Evolutionary conservation across 352 stramenopile species (phyloP), one percentile per base, ranked within the genome.

Genomic region (Pythium guiyangense): DNA sequence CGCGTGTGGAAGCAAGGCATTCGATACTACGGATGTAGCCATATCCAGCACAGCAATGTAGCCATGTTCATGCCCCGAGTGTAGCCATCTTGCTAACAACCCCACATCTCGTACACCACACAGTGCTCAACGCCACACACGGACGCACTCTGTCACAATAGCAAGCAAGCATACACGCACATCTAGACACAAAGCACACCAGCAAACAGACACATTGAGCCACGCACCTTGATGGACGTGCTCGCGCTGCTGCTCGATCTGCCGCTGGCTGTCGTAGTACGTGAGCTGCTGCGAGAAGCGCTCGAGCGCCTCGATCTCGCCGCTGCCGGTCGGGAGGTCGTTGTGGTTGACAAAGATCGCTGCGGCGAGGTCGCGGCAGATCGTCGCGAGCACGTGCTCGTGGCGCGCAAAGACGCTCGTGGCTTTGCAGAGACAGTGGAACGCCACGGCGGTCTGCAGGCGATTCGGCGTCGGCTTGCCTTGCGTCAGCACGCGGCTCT

Each of bases 341-440:
- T 77, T 59, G 18, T 74, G 64, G 35, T 82, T 72, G 40, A 74
- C 63, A 52, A 85, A 92, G 49, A 92, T 84, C 2, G 79, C 79
- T 6, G 67, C 67, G 2, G 69, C 70, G 8, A 92, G 69, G 49
- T 87, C 80, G 1, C 62, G 59, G 59, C 78, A 89, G 51, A 91
- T 89, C 6, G 68, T 71, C 22, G 65, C 59, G 9, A 90, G 58
- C 17, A 90, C 69, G 14, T 63, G 52, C 45, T 92, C 79, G 47
- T 88, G 80, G 18, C 79, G 73, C 11, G 59, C 68, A 54, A 92
- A 92, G 4, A 92, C 59, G 27, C 67, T 60, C 0, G 73, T 76
- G 9, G 82, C 82, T 12, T 79, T 74, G 45, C 77, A 88, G 49
- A 92, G 52, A 49, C 82, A 92, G 50, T 92, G 76, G 58, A 92